Conservation (phyloP, 1,284 basidiomycete genomes). For the Sporisorium exsertum region DNA sequence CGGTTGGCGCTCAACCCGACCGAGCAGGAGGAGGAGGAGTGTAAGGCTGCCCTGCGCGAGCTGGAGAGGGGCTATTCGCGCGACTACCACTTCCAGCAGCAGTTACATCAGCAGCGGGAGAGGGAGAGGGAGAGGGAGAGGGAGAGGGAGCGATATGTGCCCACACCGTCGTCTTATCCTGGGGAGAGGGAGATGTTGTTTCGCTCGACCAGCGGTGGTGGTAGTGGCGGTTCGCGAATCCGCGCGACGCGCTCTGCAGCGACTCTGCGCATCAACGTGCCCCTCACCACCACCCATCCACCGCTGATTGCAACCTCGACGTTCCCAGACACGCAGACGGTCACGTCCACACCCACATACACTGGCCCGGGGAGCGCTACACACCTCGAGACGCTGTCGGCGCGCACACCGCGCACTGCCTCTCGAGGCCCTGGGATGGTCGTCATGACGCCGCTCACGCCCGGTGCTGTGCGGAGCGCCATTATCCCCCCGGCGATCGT, state of each 20-base stretch:
- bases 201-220: not conserved
- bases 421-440: too few relatives aligned
- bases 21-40: constrained; percentile 13
- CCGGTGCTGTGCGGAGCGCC: not conserved
- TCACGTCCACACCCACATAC: constrained; percentile 9
- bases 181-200: not conserved
- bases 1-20: constrained; percentile 31
- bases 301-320: not conserved
- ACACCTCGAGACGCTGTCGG: constrained; percentile 14
- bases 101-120: not conserved
- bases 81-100: too few relatives aligned
- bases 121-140: too few relatives aligned
- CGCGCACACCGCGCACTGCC: not conserved
- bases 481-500: constrained; percentile 22
- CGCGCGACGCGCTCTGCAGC: constrained; percentile 1
- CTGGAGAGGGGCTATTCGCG: not conserved
- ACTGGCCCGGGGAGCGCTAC: constrained; percentile 19
- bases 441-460: not conserved
- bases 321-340: too few relatives aligned
- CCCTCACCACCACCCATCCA: not conserved
- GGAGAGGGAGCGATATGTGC: too few relatives aligned
- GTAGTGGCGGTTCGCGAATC: not conserved
- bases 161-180: too few relatives aligned
- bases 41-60: constrained; percentile 11
- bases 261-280: constrained; percentile 29